These are phyloP conservation scores for Aspergillus ibericus DNA, from an alignment of 2,329 filamentous ascomycete species.

Conservation along the genomic window DNA sequence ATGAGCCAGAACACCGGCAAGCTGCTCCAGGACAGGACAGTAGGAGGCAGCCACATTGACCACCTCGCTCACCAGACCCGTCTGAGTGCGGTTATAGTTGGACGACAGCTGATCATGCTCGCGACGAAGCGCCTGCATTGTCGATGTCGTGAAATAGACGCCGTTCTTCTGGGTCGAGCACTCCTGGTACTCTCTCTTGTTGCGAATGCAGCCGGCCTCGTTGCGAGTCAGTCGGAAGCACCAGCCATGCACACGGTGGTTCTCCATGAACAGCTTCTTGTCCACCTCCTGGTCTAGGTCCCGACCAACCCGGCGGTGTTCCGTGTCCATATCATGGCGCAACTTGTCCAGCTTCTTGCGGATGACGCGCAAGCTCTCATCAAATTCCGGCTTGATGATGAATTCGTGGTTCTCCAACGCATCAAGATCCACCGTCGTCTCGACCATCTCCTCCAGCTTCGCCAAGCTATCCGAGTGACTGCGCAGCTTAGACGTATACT, in stretches of 20 bases:
- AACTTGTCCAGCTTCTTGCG: constrained; percentile 86
- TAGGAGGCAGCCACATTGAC: constrained; percentile 93
- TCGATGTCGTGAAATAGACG: constrained; percentile 92
- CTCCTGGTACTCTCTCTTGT: constrained; percentile 86
- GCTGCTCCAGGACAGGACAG: constrained; percentile 83
- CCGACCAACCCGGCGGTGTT: constrained; percentile 72
- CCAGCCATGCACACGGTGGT: constrained; percentile 93
- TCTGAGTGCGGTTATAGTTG: constrained; percentile 94
- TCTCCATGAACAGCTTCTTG: constrained; percentile 98
- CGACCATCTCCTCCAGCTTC: constrained; percentile 95
- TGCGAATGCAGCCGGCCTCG: constrained; percentile 89
- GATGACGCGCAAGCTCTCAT: constrained; percentile 83
- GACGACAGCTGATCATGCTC: constrained; percentile 93
- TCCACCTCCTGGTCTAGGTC: constrained; percentile 91
- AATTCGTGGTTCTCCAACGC: constrained; percentile 96
- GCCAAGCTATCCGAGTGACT: constrained; percentile 74
- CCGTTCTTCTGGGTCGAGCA: constrained; percentile 99
- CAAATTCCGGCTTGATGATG: constrained; percentile 98
- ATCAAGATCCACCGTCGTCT: constrained; percentile 94
- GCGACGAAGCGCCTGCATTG: constrained; percentile 74
- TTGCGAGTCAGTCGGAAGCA: constrained; percentile 90
- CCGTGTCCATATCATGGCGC: constrained; percentile 75
- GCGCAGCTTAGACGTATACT: constrained; percentile 81
- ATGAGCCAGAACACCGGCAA: constrained; percentile 86
- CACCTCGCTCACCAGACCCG: constrained; percentile 85